A percentile compares a stretch with the other conserved stretches of the same genome.
Evolutionary conservation across 768 basidiomycete genomes (phyloP).

Genomic region (Holtermanniella nyarrowii): DNA sequence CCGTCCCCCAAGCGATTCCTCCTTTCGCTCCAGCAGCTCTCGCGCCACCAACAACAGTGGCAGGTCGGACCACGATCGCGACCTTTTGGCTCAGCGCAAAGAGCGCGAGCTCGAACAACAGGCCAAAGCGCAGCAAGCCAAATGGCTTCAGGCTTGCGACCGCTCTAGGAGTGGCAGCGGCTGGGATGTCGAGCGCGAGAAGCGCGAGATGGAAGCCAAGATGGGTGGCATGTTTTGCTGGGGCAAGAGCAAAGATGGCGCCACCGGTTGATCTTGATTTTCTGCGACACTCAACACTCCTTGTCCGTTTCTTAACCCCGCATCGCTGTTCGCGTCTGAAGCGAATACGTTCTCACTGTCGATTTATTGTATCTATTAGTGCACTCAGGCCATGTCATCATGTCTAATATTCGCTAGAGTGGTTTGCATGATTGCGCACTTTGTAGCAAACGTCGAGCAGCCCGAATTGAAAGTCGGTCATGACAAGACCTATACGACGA

Average conservation of each 20-base stretch:
- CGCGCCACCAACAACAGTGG: background rate
- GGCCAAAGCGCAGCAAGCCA: background rate
- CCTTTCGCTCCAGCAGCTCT: background rate
- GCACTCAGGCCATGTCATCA: too few species aligned
- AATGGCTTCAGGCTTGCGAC: background rate
- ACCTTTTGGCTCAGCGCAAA: background rate
- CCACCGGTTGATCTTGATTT: too few species aligned
- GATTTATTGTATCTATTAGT: too few species aligned
- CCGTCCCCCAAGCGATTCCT: background rate
- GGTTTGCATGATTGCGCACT: too few species aligned
- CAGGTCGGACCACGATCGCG: background rate
- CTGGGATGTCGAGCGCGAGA: background rate
- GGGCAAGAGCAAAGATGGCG: background rate
- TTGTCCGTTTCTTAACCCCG: too few species aligned
- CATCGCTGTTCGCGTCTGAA: too few species aligned
- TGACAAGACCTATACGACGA: too few species aligned
- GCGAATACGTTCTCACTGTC: too few species aligned
- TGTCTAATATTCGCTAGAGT: too few species aligned
- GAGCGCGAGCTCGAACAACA: background rate
- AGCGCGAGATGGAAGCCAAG: background rate
- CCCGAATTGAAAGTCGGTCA: too few species aligned
- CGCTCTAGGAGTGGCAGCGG: background rate
- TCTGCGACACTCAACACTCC: too few species aligned
- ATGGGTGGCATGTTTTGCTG: background rate
- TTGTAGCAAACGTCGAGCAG: too few species aligned